Evolutionary conservation across 2,329 filamentous ascomycete genomes (phyloP), one percentile per base, ranked within the genome.

Genomic region (Pseudogymnoascus sp.): DNA sequence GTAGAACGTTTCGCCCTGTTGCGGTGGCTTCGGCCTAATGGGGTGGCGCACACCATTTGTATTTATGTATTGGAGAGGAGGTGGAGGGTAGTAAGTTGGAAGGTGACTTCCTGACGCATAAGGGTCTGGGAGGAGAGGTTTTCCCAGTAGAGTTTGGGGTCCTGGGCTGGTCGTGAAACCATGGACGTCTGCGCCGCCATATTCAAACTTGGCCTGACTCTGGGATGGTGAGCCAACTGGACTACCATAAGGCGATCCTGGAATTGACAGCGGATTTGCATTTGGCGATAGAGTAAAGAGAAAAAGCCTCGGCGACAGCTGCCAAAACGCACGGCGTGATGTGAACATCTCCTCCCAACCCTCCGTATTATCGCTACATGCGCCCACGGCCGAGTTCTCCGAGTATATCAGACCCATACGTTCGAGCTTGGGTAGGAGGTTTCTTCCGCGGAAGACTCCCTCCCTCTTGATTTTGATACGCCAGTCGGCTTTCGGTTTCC

Each of bases 1-100:
- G 74, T 99, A 99, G 71, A 99, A 93, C 0, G 90, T 86, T 70
- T 97, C 91, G 13, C 92, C 92, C 80, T 96, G 92, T 2, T 90
- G 86, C 1, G 92, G 91, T 0, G 93, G 92, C 73, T 96, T 96
- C 1, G 91, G 89, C 0, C 95, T 86, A 44, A 96, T 79, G 0
- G 95, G 95, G 72, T 99, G 95, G 0, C 92, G 87, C 53, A 93
- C 80, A 64, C 87, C 84, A 72, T 91, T 86, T 1, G 90, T 93
- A 66, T 89, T 86, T 3, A 83, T 87, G 73, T 93, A 97, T 68
- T 93, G 90, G 7, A 91, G 77, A 1, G 95, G 91, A 1, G 88
- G 81, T 0, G 93, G 92, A 1, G 93, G 93, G 69, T 91, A 97
- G 76, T 92, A 97, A 0, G 92, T 96, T 1, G 93, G 93, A 2